Conservation (phyloP, 805 yeast genomes). For the Candida ipomoeae region DNA sequence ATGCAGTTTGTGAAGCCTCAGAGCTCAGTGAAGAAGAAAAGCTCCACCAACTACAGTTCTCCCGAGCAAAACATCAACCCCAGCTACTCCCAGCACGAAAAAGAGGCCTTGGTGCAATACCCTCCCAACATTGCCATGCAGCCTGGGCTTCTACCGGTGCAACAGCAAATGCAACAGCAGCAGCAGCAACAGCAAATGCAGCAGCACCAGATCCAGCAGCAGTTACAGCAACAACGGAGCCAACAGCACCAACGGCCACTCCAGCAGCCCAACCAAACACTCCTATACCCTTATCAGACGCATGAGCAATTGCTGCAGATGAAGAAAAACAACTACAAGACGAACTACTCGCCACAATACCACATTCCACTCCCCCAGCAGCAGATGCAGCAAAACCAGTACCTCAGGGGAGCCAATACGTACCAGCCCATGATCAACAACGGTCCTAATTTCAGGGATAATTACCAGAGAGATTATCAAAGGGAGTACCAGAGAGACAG, state of each 20-base stretch:
- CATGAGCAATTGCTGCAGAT: neutral
- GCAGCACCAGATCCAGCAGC: conserved; percentile 4
- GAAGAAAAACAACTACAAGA: neutral
- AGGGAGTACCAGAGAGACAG: neutral
- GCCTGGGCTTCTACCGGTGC: neutral
- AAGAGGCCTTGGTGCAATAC: neutral
- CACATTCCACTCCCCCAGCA: neutral
- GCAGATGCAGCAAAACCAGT: neutral
- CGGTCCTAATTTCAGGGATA: neutral
- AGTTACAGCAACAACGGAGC: neutral
- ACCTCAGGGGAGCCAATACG: neutral
- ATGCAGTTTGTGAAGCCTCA: neutral
- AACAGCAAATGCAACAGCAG: neutral
- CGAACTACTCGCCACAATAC: neutral
- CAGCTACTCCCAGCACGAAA: neutral
- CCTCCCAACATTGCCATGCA: neutral
- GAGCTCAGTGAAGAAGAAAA: neutral
- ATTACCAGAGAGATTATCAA: neutral
- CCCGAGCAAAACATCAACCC: neutral
- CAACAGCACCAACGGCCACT: neutral
- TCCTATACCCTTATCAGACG: neutral
- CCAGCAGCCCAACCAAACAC: neutral
- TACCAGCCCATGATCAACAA: neutral
- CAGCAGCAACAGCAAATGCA: neutral
- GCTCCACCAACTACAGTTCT: neutral